Evolutionary conservation across 768 basidiomycete genomes (phyloP), one percentile per base, ranked within the genome.

Genomic region (Agaricus subrufescens): DNA sequence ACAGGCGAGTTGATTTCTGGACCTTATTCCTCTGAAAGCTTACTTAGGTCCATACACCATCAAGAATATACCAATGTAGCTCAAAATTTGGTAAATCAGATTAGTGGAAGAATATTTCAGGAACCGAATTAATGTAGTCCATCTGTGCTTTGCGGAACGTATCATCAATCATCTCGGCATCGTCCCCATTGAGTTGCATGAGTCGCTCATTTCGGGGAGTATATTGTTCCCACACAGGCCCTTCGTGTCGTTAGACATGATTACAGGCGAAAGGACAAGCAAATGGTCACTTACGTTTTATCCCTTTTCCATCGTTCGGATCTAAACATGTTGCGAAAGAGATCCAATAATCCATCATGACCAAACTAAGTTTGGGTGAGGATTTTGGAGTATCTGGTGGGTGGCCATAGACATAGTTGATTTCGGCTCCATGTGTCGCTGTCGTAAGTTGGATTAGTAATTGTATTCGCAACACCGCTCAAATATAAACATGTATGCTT

Each of bases 331-430:
- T 71, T 1, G 69, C 69, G 50, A 75, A 76, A 3, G 75, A 76
- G 9, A 76, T 65, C 75, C 73, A 76, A 53, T 75, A 76, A 56
- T 76, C 72, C 29, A 73, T 67, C 68, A 76, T 73, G 14, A 66
- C 49, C 11, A 53, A 60, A 54, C 73, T 73, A 4, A 73, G 56
- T 1, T 52, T 52, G 29, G 58, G 40, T 7, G 63, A 58, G 27
- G 64, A 57, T 25, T 62, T 54, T 14, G 66, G 64, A 4, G 47
- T 57, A 54, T 70, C 65, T 25, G 29, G 29, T 2, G 68, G 66
- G 2, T 58, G 58, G 1, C 74, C 75, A 30, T 71, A 74, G 1
- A 75, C 72, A 50, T 66, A 75, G 2, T 49, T 27, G 7, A 75
- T 56, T 53, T 76, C 75, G 10, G 66, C 62, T 3, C 63, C 62